These are phyloP conservation scores for Myrica gale DNA, from an alignment of 306 rosid species.

Conservation along the genomic window DNA sequence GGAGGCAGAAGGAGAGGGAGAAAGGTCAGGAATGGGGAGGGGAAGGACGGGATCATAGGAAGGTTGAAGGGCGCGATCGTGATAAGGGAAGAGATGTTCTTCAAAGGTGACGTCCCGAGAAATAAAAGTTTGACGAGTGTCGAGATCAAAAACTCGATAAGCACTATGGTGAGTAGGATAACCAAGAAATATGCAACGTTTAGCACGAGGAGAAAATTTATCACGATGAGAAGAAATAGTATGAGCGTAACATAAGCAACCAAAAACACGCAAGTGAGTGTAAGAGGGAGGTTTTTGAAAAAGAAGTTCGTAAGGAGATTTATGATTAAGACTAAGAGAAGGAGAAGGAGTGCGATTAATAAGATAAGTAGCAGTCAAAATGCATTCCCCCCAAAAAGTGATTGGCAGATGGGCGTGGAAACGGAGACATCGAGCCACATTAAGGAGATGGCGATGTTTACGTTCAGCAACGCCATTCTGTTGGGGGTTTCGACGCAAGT, in stretches of 20 bases:
- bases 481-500: neutral
- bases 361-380: neutral
- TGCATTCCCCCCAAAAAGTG: neutral
- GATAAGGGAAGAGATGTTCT: no score
- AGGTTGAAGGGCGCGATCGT: no score
- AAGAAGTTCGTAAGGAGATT: neutral
- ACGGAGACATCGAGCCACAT: neutral
- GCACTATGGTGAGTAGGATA: neutral
- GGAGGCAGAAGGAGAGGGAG: neutral
- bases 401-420: neutral
- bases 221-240: no score
- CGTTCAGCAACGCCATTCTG: neutral
- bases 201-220: no score
- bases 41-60: no score
- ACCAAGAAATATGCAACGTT: neutral
- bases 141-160: neutral
- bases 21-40: no score
- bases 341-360: neutral
- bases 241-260: neutral
- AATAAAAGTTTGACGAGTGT: neutral
- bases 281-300: neutral
- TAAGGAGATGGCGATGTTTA: neutral
- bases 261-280: neutral
- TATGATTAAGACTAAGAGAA: neutral
- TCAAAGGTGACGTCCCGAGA: no score